A percentile compares a stretch with the other conserved stretches of the same genome.
Evolutionary conservation across 2,329 filamentous ascomycete genomes (phyloP).

Genomic region (Botrytis sinoallii): DNA sequence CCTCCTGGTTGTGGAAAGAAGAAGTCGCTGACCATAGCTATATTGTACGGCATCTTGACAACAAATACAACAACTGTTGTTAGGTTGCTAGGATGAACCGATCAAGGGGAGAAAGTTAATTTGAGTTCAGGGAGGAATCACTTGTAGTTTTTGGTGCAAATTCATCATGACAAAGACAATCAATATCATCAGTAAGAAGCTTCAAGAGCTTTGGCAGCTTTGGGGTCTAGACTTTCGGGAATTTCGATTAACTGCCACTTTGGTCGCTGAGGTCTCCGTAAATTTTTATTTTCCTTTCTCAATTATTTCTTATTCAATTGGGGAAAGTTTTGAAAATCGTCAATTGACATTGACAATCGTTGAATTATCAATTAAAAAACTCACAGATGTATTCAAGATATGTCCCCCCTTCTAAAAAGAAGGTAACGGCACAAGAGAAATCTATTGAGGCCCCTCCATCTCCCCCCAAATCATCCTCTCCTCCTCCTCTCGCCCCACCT

Average conservation of each 20-base stretch:
- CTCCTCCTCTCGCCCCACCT: conserved; percentile 21
- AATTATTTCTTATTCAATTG: not conserved
- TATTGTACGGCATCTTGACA: conserved; percentile 52
- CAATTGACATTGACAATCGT: not conserved
- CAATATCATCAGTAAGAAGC: not conserved
- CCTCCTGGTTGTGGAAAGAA: conserved; percentile 98
- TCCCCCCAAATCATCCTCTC: conserved; percentile 5
- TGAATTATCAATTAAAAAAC: conserved; percentile 23
- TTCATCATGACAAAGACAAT: not conserved
- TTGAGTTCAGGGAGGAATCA: not conserved
- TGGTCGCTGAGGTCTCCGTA: conserved; percentile 14
- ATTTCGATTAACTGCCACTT: not conserved
- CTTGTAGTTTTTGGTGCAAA: not conserved
- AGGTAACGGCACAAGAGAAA: conserved; percentile 7
- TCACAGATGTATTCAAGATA: conserved; percentile 36
- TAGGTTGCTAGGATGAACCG: not conserved
- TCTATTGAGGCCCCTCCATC: not conserved
- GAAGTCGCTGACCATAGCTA: conserved; percentile 96
- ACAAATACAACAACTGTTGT: not conserved
- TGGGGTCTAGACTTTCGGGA: not conserved
- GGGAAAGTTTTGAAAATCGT: not conserved
- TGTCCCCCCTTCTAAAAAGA: conserved; percentile 33
- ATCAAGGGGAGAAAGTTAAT: not conserved
- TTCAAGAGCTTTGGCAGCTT: not conserved
- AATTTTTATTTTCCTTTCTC: conserved; percentile 20